Base-by-base conservation (phyloP, 495 filamentous ascomycete species). In the Aspergillus haitiensis region DNA sequence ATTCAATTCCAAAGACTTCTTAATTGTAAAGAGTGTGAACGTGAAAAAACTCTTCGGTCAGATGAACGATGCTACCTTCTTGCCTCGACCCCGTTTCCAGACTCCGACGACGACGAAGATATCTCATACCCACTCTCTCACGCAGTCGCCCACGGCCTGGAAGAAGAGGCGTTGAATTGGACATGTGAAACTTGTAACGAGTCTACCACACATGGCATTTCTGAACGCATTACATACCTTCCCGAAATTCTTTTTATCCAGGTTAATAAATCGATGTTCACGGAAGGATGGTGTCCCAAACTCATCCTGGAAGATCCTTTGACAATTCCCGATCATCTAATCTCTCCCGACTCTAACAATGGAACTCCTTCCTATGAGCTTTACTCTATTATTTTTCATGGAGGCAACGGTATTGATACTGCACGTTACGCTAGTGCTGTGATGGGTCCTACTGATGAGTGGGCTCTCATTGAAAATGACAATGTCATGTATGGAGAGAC, bases 351-450 rank as follows among this genome's bases (percentile, higher is more conserved):
- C 27, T 34, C 21, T 18, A 16, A 31, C 7, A 34, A 15, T n/a
- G 37, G 51, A 10, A 33, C 54, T 27, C 31, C 67, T 33, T 5
- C 42, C 7, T 78, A 78, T 56, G 64, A 71, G 39, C 61, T 75
- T 12, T 67, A 63, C 32, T 54, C 62, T 3, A 59, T 73, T 36
- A 59, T 73, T 8, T 61, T 71, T 34, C 75, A 78, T 55, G 4
- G 31, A 0, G 72, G 67, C 13, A 1, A 10, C 0, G 34, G 9
- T 2, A 55, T 52, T 2, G 8, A 55, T 0, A 0, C n/a, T 0
- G 78, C 74, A 5, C 74, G 78, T 50, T 77, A 77, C 50, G 64
- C 34, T 6, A 54, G 58, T 35, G 61, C 53, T 31, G 67, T 70
- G 27, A 74, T 66, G 53, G 58, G 59, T 7, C 63, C 61, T 7